Evolutionary conservation across 202 grass and related monocot species (phyloP).

Genomic region (Panicum virgatum): DNA sequence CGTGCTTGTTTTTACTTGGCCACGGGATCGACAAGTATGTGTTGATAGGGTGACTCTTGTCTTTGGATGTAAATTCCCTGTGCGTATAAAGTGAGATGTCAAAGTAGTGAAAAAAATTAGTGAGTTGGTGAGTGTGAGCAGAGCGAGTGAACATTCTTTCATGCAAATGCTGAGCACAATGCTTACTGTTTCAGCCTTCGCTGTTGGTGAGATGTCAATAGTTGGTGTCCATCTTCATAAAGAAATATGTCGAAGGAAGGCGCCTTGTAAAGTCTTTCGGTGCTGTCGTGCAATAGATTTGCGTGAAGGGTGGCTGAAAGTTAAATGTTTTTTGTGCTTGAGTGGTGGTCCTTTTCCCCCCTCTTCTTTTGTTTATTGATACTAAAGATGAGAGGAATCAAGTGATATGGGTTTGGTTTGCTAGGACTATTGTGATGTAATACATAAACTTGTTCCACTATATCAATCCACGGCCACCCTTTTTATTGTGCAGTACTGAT

Average conservation of each 20-base stretch:
- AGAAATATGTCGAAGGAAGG: slow-evolving; percentile 31
- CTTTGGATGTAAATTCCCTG: slow-evolving; percentile 69
- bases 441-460: slow-evolving; percentile 14
- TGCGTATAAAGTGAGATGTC: slow-evolving; percentile 52
- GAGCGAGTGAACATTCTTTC: slow-evolving; percentile 44
- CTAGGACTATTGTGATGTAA: slow-evolving; percentile 47
- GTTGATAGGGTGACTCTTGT: slow-evolving; percentile 57
- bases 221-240: slow-evolving; percentile 42
- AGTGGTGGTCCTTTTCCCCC: slow-evolving; percentile 4
- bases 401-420: slow-evolving; percentile 42
- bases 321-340: slow-evolving; percentile 36
- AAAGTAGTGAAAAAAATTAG: slow-evolving; percentile 48
- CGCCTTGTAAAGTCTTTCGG: slow-evolving; percentile 39
- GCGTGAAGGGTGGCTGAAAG: slow-evolving; percentile 36
- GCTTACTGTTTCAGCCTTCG: slow-evolving; percentile 55
- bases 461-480: slow-evolving; percentile 16
- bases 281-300: slow-evolving; percentile 32
- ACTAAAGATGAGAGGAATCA: slow-evolving; percentile 28
- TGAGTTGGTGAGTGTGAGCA: slow-evolving; percentile 20
- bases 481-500: slow-evolving; percentile 25
- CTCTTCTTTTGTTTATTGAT: slow-evolving; percentile 26
- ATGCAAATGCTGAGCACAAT: slow-evolving; percentile 39
- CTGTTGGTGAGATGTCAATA: slow-evolving; percentile 41
- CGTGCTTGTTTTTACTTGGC: slow-evolving; percentile 65
- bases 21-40: slow-evolving; percentile 60